Percentiles rank a stretch among this genome's conserved stretches.
phyloP scores from a whole-genome alignment of 2,329 filamentous ascomycete species.

The Hypomyces rosellus region DNA sequence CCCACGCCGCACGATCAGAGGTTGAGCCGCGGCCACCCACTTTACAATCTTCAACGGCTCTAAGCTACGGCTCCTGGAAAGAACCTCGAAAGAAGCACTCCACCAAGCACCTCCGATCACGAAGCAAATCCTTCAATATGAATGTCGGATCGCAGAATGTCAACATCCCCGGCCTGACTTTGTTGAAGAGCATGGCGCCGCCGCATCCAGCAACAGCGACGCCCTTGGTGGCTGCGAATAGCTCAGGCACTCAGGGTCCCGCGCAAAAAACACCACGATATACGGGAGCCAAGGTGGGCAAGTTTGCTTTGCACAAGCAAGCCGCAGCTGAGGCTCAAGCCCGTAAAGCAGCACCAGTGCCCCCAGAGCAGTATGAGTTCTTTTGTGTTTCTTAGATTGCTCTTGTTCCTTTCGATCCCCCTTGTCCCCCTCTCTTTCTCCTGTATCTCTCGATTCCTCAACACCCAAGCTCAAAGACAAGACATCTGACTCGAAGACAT shows the following conservation, averaged over 20 bases:
- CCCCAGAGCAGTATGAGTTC: too few relatives aligned
- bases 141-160: constrained; percentile 4
- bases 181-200: constrained; percentile 5
- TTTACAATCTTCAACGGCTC: constrained; percentile 2
- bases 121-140: not conserved
- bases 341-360: too few relatives aligned
- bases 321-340: not conserved
- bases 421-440: too few relatives aligned
- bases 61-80: not conserved
- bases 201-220: constrained; percentile 6
- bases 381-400: too few relatives aligned
- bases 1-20: not conserved
- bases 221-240: not conserved
- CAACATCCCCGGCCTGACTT: constrained; percentile 8
- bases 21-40: not conserved
- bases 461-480: not conserved
- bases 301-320: constrained; percentile 2
- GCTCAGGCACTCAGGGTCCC: too few relatives aligned
- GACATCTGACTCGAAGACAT: not conserved
- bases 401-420: too few relatives aligned
- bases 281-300: not conserved
- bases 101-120: not conserved
- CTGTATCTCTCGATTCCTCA: too few relatives aligned
- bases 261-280: too few relatives aligned
- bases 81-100: not conserved